phyloP scores from a whole-genome alignment of 2,329 filamentous ascomycete species.

The Aspergillus thermomutatus region DNA sequence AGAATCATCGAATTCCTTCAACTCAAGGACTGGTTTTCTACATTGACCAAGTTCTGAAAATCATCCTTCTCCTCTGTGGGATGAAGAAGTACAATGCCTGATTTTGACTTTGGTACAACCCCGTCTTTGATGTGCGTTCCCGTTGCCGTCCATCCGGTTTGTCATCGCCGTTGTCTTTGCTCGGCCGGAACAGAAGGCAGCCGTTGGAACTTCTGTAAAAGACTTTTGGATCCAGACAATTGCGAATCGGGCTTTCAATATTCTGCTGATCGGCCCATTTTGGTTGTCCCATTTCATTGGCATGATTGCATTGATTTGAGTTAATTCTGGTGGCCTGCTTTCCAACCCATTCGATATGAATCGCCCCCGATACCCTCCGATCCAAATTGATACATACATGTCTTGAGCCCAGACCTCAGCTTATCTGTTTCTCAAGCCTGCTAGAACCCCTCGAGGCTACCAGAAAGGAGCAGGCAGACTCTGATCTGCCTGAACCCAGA shows the following conservation, averaged over 20 bases:
- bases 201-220: neutral
- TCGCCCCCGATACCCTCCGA: neutral
- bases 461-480: constrained; percentile 6
- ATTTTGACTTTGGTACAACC: neutral
- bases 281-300: neutral
- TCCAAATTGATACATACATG: neutral
- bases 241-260: neutral
- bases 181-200: neutral
- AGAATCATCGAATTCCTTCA: neutral
- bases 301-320: neutral
- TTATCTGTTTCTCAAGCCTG: constrained; percentile 1
- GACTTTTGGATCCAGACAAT: neutral
- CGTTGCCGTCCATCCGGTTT: constrained; percentile 13
- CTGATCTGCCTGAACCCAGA: neutral
- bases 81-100: neutral
- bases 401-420: constrained; percentile 2
- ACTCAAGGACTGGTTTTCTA: neutral
- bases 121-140: constrained; percentile 8
- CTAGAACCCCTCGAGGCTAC: constrained; percentile 1
- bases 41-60: neutral
- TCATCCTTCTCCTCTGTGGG: neutral
- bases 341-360: neutral
- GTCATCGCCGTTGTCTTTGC: constrained; percentile 4
- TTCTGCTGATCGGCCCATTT: constrained; percentile 3
- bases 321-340: neutral